Base-by-base conservation (phyloP, 2,329 filamentous ascomycete species). In the Colletotrichum truncatum region DNA sequence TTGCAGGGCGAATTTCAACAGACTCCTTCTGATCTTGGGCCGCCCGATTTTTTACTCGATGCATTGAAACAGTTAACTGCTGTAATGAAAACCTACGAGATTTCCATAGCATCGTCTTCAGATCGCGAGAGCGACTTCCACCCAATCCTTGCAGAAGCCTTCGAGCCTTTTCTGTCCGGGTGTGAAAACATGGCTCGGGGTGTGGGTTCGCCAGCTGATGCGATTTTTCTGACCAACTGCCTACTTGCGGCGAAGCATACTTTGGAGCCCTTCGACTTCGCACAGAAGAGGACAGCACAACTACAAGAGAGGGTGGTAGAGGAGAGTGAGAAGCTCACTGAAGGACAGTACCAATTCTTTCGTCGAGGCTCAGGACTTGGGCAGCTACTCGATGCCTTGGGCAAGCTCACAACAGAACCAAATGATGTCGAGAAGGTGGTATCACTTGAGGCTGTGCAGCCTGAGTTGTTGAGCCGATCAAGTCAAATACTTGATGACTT, bases 401-500 rank as follows among this genome's bases (percentile, higher is more conserved):
- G 73, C 79, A 34, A 74, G 67, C 21, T 74, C 76, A 11, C 70
- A 68, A 62, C 65, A n/a, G 69, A 70, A 8, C 70, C 75, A 38
- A 74, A 78, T 41, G 74, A 80, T 28, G 76, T 92, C 4, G 81
- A 83, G 43, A 84, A 84, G 11, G 83, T 63, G 21, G 26, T 41
- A 16, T 54, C 55, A 4, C 54, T 93, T 23, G 74, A 81, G 1
- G 73, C 74, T 1, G 81, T 91, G 2, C 85, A 89, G 64, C 84
- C 87, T 0, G 79, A 84, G 5, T 77, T 84, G 0, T 82, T 98
- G n/a, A 79, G 85, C 1, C 80, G 83, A 52, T 89, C 91, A 2
- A 93, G 93, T 71, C 92, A 94, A 71, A 86, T 85, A 39, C 83
- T 99, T 6, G 96, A 99, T 73, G 90, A 93, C 66, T 99, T 98